Evolutionary conservation across 441 rosid species (phyloP).

Genomic region (Monsonia emarginata): DNA sequence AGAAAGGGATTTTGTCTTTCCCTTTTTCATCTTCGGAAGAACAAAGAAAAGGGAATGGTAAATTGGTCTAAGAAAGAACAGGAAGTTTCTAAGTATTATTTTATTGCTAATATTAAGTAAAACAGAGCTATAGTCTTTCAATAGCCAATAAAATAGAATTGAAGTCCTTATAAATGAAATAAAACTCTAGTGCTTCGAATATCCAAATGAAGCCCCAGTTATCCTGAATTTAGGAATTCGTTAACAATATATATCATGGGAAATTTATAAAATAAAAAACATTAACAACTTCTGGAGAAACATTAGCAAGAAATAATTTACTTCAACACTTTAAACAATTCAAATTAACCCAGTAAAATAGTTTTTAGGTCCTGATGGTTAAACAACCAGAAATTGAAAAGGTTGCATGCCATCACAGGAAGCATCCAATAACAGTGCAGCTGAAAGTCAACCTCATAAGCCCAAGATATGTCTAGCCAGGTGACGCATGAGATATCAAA

Average conservation of each 20-base stretch:
- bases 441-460: background rate
- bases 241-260: background rate
- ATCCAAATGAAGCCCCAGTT: too few species aligned
- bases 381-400: background rate
- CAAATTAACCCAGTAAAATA: background rate
- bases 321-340: background rate
- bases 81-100: too few species aligned
- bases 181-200: too few species aligned
- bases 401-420: background rate
- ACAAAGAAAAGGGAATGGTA: too few species aligned
- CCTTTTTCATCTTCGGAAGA: too few species aligned
- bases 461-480: background rate
- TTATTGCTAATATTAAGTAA: too few species aligned
- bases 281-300: background rate
- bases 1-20: too few species aligned
- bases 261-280: too few species aligned
- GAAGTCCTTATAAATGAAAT: too few species aligned
- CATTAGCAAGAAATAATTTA: background rate
- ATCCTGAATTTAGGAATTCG: background rate
- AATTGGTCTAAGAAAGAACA: too few species aligned
- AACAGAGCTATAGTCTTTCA: too few species aligned
- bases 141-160: too few species aligned
- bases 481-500: background rate
- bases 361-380: background rate
- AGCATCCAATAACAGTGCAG: background rate